phyloP scores from a whole-genome alignment of 1,284 basidiomycete species.

The Abortiporus biennis region DNA sequence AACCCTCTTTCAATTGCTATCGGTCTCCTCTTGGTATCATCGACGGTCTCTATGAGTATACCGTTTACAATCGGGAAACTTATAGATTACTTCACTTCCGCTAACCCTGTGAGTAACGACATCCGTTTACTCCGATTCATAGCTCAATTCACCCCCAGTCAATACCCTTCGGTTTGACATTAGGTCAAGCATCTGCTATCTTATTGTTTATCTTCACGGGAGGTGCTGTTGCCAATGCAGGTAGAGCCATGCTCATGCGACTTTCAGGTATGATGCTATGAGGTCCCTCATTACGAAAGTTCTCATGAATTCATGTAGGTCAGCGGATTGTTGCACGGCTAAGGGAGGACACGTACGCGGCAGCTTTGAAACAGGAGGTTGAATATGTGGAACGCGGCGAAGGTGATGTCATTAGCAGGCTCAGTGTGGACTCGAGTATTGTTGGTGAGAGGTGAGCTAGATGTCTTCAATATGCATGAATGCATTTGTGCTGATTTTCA shows the following conservation, averaged over 20 bases:
- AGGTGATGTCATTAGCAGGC: conserved; percentile 89
- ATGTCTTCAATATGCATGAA: neutral
- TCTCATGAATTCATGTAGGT: conserved; percentile 36
- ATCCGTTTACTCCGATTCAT: neutral
- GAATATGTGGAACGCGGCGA: conserved; percentile 91
- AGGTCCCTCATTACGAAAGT: neutral
- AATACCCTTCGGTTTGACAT: conserved; percentile 72
- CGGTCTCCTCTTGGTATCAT: conserved; percentile 61
- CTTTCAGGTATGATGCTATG: conserved; percentile 49
- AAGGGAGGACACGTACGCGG: conserved; percentile 78
- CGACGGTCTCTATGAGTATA: conserved; percentile 83
- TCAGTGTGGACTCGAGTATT: conserved; percentile 91
- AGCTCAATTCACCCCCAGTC: conserved; percentile 35
- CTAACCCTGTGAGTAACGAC: conserved; percentile 53
- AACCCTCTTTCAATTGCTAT: conserved; percentile 70
- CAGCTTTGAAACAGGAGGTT: conserved; percentile 83
- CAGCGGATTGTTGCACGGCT: conserved; percentile 91
- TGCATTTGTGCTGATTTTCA: neutral
- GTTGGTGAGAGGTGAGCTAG: conserved; percentile 82
- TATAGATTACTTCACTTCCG: conserved; percentile 84
- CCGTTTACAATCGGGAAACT: conserved; percentile 88
- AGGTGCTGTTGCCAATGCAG: conserved; percentile 86
- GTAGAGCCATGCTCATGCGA: conserved; percentile 85
- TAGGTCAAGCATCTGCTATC: conserved; percentile 74
- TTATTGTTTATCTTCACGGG: conserved; percentile 81